A percentile compares a stretch with the other conserved stretches of the same genome.
Evolutionary conservation across 177 flowering plant genomes (phyloP).

Genomic region (Vitis hybrid): DNA sequence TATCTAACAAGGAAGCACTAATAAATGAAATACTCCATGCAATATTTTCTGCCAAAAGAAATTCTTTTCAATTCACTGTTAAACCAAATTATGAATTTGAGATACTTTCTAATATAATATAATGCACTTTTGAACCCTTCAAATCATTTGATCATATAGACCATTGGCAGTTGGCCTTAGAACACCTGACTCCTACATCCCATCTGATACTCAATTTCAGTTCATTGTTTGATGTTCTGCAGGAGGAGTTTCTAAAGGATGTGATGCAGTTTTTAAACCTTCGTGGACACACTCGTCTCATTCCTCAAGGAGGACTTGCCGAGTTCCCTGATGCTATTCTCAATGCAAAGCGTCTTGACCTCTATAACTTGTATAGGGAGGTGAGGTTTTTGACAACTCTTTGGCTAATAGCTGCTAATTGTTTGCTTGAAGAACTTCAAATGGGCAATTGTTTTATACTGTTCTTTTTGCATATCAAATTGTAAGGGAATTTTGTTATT

Average conservation of each 20-base stretch:
- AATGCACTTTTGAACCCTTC: no score
- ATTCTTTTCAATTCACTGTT: no score
- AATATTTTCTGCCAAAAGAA: no score
- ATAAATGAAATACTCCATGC: no score
- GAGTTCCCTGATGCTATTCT: slow-evolving; percentile 99
- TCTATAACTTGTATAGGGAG: slow-evolving; percentile 95
- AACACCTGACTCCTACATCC: background rate
- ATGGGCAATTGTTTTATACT: background rate
- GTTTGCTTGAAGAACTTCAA: background rate
- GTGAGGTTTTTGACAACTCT: slow-evolving; percentile 30
- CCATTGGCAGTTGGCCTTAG: no score
- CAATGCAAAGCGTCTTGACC: slow-evolving; percentile 94
- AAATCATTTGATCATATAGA: no score
- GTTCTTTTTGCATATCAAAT: background rate
- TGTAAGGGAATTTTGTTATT: background rate
- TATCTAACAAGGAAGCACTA: no score
- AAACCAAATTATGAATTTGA: no score
- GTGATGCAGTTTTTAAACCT: slow-evolving; percentile 93
- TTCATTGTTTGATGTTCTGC: slow-evolving; percentile 7
- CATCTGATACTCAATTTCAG: background rate
- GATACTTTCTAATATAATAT: no score
- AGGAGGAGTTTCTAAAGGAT: slow-evolving; percentile 96
- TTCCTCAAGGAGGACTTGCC: slow-evolving; percentile 93
- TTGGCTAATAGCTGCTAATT: background rate
- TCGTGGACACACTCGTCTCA: slow-evolving; percentile 90